phyloP scores from a whole-genome alignment of 768 basidiomycete genomes.

The Trametes gibbosa region DNA sequence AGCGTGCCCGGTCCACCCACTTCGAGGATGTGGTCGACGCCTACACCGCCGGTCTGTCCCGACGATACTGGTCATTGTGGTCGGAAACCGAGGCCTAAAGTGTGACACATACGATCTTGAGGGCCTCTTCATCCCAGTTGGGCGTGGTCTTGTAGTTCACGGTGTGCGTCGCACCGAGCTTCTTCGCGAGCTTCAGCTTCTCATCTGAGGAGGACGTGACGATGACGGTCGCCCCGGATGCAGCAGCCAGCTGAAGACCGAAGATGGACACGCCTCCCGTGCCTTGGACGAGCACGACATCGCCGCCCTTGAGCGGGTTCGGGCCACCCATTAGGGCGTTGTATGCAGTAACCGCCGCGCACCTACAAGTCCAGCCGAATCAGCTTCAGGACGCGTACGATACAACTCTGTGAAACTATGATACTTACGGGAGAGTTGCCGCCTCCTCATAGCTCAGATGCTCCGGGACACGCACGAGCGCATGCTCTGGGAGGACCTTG shows the following conservation, averaged over 20 bases:
- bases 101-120: constrained; percentile 38
- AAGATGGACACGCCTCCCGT: constrained; percentile 59
- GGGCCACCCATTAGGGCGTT: constrained; percentile 48
- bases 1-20: constrained; percentile 57
- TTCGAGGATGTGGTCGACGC: constrained; percentile 42
- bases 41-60: constrained; percentile 29
- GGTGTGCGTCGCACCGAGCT: constrained; percentile 51
- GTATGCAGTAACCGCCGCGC: constrained; percentile 64
- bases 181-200: constrained; percentile 52
- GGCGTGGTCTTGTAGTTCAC: constrained; percentile 62
- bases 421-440: constrained; percentile 56
- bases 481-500: constrained; percentile 24
- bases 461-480: constrained; percentile 49
- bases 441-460: constrained; percentile 64
- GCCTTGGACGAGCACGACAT: constrained; percentile 53
- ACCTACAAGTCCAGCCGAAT: constrained; percentile 15
- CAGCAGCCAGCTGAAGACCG: constrained; percentile 58
- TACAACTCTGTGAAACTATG: neutral
- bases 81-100: neutral
- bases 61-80: neutral
- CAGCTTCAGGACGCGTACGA: neutral
- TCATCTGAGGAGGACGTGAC: constrained; percentile 65
- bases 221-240: constrained; percentile 62
- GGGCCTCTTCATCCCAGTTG: constrained; percentile 56
- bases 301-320: constrained; percentile 52